Percentiles rank a stretch among this genome's conserved stretches.
Evolutionary conservation across 176 grass and related monocot species (phyloP).

Genomic region (Calamus simplicifolius): DNA sequence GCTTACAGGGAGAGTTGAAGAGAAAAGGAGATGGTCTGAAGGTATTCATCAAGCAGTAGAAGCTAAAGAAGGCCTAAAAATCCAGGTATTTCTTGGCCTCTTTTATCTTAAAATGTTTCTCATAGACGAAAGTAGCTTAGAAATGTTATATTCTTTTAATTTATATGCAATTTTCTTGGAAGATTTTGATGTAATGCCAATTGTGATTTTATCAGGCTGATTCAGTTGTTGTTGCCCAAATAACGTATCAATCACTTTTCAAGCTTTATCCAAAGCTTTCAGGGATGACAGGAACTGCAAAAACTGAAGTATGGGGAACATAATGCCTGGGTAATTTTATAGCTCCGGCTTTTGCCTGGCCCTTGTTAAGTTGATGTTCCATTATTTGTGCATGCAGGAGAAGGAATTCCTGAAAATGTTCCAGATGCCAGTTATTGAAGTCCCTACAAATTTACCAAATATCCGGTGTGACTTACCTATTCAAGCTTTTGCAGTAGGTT

Average conservation of each 20-base stretch:
- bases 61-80: constrained; percentile 95
- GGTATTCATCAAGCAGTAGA: constrained; percentile 99
- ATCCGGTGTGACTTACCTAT: constrained; percentile 80
- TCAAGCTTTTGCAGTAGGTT: constrained; percentile 91
- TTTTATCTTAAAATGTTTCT: constrained; percentile 4
- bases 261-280: constrained; percentile 98
- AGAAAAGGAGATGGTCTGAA: constrained; percentile 96
- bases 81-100: constrained; percentile 46
- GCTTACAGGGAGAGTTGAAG: constrained; percentile 89
- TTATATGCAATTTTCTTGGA: constrained; percentile 9
- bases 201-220: constrained; percentile 67
- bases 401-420: constrained; percentile 99
- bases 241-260: constrained; percentile 96
- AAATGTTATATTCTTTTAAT: constrained; percentile 1
- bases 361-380: background rate
- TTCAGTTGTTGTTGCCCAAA: constrained; percentile 88
- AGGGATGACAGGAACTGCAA: constrained; percentile 97
- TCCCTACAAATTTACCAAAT: constrained; percentile 92
- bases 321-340: background rate
- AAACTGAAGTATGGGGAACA: constrained; percentile 64
- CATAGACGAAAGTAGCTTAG: background rate
- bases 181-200: constrained; percentile 17
- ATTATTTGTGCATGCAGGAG: constrained; percentile 47
- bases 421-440: constrained; percentile 92
- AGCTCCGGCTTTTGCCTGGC: too few species aligned